Conservation (phyloP, 2,329 filamentous ascomycete genomes). For the Xylaria sp. region DNA sequence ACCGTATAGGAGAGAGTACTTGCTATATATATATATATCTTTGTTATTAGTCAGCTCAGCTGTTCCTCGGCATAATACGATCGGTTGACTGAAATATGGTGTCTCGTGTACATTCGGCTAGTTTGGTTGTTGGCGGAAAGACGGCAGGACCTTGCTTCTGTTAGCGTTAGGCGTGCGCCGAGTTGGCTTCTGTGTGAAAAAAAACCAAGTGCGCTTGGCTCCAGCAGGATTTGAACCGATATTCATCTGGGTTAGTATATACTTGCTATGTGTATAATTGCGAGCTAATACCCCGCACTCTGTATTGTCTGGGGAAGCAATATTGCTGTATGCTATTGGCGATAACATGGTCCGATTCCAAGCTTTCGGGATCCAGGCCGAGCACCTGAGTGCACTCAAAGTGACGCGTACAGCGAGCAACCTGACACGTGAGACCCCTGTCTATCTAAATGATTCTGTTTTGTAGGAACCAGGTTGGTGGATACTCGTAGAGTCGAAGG, state of each 20-base stretch:
- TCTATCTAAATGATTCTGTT: slow-evolving; percentile 10
- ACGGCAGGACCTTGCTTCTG: not conserved
- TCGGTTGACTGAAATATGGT: slow-evolving; percentile 12
- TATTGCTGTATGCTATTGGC: not conserved
- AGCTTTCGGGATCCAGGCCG: not conserved
- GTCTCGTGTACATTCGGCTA: not conserved
- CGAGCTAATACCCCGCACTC: not conserved
- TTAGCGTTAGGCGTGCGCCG: too few relatives aligned
- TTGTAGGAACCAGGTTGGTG: slow-evolving; percentile 16
- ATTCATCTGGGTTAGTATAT: not conserved
- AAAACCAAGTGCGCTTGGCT: not conserved
- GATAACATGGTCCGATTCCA: not conserved
- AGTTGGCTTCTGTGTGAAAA: too few relatives aligned
- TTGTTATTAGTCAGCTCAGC: not conserved
- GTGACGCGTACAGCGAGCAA: slow-evolving; percentile 10
- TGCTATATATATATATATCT: not conserved
- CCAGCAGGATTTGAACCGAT: not conserved
- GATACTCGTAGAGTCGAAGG: not conserved
- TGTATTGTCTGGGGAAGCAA: not conserved
- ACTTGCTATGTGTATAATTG: not conserved
- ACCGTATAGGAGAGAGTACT: not conserved
- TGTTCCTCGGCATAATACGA: not conserved
- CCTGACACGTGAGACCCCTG: slow-evolving; percentile 29
- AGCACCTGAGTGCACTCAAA: not conserved
- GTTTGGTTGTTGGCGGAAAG: slow-evolving; percentile 15